These are phyloP conservation scores for Lantana camara DNA, from an alignment of 257 asterid species.

Conservation along the genomic window DNA sequence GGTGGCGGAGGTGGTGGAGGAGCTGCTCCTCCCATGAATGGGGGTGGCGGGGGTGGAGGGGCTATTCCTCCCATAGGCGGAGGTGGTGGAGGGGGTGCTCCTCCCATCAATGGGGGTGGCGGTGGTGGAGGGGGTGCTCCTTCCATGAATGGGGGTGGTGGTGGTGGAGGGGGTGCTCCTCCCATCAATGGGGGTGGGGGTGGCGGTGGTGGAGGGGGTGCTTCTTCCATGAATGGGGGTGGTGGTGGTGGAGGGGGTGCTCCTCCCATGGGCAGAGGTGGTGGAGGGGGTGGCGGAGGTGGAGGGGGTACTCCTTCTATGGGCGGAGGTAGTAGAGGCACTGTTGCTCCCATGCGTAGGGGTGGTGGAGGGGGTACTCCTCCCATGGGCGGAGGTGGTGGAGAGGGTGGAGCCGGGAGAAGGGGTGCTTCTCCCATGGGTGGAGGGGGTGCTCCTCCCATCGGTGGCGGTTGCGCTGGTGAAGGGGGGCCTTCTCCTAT, in stretches of 20 bases:
- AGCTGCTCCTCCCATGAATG: too few species aligned
- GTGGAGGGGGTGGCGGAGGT: constrained; percentile 48
- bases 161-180: constrained; percentile 25
- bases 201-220: constrained; percentile 33
- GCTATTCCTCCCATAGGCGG: not conserved
- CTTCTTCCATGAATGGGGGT: too few species aligned
- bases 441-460: constrained; percentile 22
- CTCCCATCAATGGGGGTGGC: too few species aligned
- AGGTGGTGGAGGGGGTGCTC: constrained; percentile 23
- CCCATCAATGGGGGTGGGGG: too few species aligned
- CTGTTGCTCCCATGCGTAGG: constrained; percentile 23
- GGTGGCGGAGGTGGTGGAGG: constrained; percentile 34
- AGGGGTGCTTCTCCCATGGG: constrained; percentile 28
- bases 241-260: constrained; percentile 43
- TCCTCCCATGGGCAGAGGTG: constrained; percentile 1
- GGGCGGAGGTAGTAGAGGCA: constrained; percentile 33
- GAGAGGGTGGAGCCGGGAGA: constrained; percentile 16
- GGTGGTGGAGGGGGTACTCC: constrained; percentile 33
- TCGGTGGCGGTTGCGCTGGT: not conserved
- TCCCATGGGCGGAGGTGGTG: not conserved
- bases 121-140: constrained; percentile 19
- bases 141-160: not conserved
- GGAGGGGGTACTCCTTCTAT: constrained; percentile 33
- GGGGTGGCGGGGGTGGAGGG: constrained; percentile 23
- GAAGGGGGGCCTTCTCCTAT: constrained; percentile 21